Percentiles rank a stretch among this genome's conserved stretches.
Conservation (phyloP, 2,329 filamentous ascomycete species). For the Trichoderma sp. region DNA sequence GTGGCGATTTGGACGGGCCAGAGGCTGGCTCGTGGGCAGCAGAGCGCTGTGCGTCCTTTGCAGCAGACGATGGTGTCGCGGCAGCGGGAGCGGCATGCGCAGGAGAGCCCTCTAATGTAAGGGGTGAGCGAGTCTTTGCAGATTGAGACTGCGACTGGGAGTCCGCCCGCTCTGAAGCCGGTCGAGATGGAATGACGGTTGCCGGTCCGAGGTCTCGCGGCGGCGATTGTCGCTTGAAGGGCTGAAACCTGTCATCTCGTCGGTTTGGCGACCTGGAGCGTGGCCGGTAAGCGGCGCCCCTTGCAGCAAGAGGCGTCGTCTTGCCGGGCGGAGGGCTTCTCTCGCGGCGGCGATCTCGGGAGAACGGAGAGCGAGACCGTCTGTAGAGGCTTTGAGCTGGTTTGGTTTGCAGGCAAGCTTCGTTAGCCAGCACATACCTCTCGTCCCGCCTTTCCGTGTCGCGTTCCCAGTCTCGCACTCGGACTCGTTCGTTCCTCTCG, state of each 20-base stretch:
- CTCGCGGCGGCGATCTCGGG: slow-evolving; percentile 50
- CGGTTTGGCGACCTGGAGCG: slow-evolving; percentile 56
- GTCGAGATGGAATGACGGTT: slow-evolving; percentile 55
- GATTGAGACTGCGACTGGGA: slow-evolving; percentile 53
- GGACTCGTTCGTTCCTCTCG: slow-evolving; percentile 30
- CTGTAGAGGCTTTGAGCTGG: slow-evolving; percentile 44
- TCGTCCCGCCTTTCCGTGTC: slow-evolving; percentile 49
- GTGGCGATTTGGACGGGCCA: slow-evolving; percentile 49
- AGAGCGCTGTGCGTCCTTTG: slow-evolving; percentile 38
- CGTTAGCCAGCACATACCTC: slow-evolving; percentile 36
- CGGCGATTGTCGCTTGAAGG: slow-evolving; percentile 52
- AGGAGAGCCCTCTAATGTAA: slow-evolving; percentile 47
- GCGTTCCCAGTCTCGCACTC: slow-evolving; percentile 38
- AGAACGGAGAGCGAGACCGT: slow-evolving; percentile 58
- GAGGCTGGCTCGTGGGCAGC: slow-evolving; percentile 37
- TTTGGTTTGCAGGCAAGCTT: slow-evolving; percentile 22
- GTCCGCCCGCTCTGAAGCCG: slow-evolving; percentile 55
- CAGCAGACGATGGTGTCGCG: slow-evolving; percentile 33
- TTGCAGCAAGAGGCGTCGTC: slow-evolving; percentile 37
- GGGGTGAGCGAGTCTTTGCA: slow-evolving; percentile 51
- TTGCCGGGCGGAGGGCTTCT: slow-evolving; percentile 39
- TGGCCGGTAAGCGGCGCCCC: slow-evolving; percentile 53
- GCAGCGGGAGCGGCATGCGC: slow-evolving; percentile 33
- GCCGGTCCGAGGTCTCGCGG: slow-evolving; percentile 53
- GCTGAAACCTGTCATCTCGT: slow-evolving; percentile 49